Evolutionary conservation across 805 yeast species (phyloP), one percentile per base, ranked within the genome.

Genomic region (Metschnikowia lachancei): DNA sequence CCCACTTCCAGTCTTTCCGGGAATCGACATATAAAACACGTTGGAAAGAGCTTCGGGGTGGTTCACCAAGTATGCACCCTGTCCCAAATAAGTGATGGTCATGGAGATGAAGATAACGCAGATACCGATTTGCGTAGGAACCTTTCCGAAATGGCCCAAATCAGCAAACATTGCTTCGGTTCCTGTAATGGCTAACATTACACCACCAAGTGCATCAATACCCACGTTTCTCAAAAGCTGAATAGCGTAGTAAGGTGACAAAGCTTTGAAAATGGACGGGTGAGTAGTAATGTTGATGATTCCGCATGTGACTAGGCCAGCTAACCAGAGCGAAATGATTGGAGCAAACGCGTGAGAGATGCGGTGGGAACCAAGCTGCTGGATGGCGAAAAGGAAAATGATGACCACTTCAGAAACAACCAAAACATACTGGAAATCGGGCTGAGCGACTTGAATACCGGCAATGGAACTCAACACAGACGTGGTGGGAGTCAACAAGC

Each of bases 131-230:
- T 78, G 81, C 38, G 78, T 67, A 1, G 84, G 76, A 4, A 65
- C 51, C 20, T 67, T 66, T 2, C 82, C 79, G 55, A 80, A 77
- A 55, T 77, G 82, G 3, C 83, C 80, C 41, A 80, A 67, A 60
- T 81, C 85, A 1, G 84, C 82, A 63, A 81, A 81, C 81, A 81
- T 75, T 6, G 85, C 83, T 52, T 81, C 85, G 3, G 77, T 67
- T 28, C 85, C 85, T 0, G 86, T 80, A 20, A 81, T 62, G 1
- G 80, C 66, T 36, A 81, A 71, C 76, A 80, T 72, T 3, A 78
- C 76, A 3, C 78, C 74, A 10, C 78, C 72, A 28, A 81, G 63
- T 2, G 69, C 63, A 55, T 74, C 78, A 24, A 75, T 62, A 17
- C 69, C 71, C 3, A 71, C 67, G 10, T 57, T 51, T 39, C 57